Base-by-base conservation (phyloP, 139 green algal genomes). In the Edaphochlamys debaryana region DNA sequence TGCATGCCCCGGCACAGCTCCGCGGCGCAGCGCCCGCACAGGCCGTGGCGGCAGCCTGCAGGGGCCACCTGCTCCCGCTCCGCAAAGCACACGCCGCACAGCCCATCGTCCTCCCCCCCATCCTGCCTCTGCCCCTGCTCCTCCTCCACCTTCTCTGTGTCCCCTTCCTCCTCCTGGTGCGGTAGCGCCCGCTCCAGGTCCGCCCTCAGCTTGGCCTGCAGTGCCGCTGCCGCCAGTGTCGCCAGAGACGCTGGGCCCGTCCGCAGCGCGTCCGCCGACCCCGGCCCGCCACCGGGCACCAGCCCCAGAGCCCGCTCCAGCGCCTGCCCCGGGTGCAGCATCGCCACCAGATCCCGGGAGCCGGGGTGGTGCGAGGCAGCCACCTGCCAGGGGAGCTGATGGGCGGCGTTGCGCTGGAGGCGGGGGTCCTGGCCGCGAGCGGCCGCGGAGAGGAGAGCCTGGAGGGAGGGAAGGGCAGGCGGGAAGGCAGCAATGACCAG, bases 11-110 rank as follows among this genome's bases (percentile, higher is more conserved):
- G 75, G 30, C 40, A 45, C 60, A 81, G 42, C 60, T 41, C 54
- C 2, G 6, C 58, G 29, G 75, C 75, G 29, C 75, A 81, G n/a
- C 29, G 4, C 0, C 58, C 15, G 75, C 75, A 81, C 32, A 81
- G 11, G 7, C 60, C 60, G 60, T 81, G 75, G 32, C 75, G 60
- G 56, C 75, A 81, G 34, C 75, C 75, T 15, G 19, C 60, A 0
- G 75, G 75, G 40, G 75, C 75, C 60, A 81, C 75, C 75, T 66
- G 23, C 58, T 72, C 62, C 4, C 29, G 38, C 40, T 9, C 60
- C 30, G 37, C 56, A 34, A 81, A 81, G 38, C 75, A 81, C 75
- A 81, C 60, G 22, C 75, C 40, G 58, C 75, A 79, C 50, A 54
- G 52, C 5, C 27, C 42, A 4, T 52, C 69, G 20, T 66, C 45